phyloP scores from a whole-genome alignment of 129 eudicot species.

The Scalesia atractyloides region DNA sequence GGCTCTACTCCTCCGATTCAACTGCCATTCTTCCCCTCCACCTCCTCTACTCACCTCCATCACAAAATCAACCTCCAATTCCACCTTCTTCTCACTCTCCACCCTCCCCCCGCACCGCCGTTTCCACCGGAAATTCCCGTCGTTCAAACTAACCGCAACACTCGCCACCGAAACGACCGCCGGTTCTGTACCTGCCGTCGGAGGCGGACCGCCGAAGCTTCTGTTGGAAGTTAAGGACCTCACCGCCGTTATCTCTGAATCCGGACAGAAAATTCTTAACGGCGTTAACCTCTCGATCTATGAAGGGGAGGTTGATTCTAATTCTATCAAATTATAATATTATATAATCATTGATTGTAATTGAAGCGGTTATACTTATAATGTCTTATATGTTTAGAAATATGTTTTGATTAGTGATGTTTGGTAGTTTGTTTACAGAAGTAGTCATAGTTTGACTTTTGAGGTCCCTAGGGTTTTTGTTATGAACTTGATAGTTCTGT shows the following conservation, averaged over 20 bases:
- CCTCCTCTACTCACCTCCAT: conserved; percentile 36
- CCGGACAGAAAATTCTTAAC: conserved; percentile 67
- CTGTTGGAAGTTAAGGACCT: conserved; percentile 80
- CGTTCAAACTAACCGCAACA: conserved; percentile 40
- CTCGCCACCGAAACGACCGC: conserved; percentile 57
- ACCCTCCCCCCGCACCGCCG: conserved; percentile 33
- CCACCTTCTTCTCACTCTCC: conserved; percentile 19
- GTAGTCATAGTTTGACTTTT: conserved; percentile 20
- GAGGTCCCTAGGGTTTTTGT: conserved; percentile 1
- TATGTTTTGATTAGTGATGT: not conserved
- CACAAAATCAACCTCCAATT: conserved; percentile 29
- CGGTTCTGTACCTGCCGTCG: conserved; percentile 32
- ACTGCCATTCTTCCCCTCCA: conserved; percentile 35
- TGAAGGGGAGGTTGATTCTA: conserved; percentile 82
- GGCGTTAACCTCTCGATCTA: conserved; percentile 84
- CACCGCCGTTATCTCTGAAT: conserved; percentile 75
- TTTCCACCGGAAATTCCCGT: conserved; percentile 12
- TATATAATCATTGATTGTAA: not conserved
- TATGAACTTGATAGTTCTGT: too few species aligned
- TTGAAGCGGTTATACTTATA: not conserved
- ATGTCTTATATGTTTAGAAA: not conserved
- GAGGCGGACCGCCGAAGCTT: conserved; percentile 50
- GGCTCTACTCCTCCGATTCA: conserved; percentile 56
- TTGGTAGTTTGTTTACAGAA: conserved; percentile 1
- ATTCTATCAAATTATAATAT: not conserved